Evolutionary conservation across 345 rosid genomes (phyloP).

Genomic region (Zanthoxylum bungeanum): DNA sequence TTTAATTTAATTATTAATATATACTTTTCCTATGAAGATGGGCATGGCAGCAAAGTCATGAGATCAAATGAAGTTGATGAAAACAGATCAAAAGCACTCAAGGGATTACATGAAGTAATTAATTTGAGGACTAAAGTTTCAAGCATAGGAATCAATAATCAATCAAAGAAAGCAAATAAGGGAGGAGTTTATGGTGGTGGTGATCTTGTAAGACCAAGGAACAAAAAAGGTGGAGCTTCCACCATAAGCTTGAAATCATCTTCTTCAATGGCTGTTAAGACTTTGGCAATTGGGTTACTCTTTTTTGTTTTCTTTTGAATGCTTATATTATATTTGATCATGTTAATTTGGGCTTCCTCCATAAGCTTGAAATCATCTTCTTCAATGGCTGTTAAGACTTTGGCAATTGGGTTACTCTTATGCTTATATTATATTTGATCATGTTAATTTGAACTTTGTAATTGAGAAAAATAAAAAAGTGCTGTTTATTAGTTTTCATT

Average conservation of each 20-base stretch:
- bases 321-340: not conserved
- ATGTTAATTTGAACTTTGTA: not conserved
- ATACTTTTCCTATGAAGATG: not conserved
- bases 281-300: slow-evolving; percentile 2
- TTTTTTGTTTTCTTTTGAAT: not conserved
- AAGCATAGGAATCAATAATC: not conserved
- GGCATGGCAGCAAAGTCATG: not conserved
- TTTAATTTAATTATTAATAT: not conserved
- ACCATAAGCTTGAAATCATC: not conserved
- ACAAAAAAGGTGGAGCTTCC: not conserved
- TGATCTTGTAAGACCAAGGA: slow-evolving; percentile 19
- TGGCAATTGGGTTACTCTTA: slow-evolving; percentile 2
- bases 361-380: slow-evolving; percentile 2
- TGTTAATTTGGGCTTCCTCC: not conserved
- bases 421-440: not conserved
- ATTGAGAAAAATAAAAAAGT: too few relatives aligned
- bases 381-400: not conserved
- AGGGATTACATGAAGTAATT: not conserved
- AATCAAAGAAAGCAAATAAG: slow-evolving; percentile 9
- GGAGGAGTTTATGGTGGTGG: slow-evolving; percentile 33
- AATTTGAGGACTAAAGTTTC: slow-evolving; percentile 1
- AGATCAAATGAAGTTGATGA: not conserved
- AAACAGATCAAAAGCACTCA: not conserved
- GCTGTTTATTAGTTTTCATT: too few relatives aligned
- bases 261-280: slow-evolving; percentile 5